Evolutionary conservation across 169 alveolate genomes (phyloP).

Genomic region (Plasmodium fragile): DNA sequence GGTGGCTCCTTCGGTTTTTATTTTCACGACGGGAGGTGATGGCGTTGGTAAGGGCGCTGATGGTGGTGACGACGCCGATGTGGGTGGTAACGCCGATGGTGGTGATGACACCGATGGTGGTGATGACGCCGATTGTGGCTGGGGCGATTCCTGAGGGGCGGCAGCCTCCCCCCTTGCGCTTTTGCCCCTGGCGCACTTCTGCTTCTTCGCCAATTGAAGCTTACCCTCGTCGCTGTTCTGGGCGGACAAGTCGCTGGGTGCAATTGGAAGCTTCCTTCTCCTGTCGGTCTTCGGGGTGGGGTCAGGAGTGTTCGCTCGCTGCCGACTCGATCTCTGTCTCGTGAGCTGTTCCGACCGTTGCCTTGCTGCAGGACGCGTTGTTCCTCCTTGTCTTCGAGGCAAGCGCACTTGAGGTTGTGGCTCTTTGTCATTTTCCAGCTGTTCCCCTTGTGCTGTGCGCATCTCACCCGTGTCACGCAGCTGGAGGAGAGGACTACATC

Average conservation of each 20-base stretch:
- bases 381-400: neutral
- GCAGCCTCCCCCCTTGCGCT: neutral
- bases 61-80: neutral
- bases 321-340: neutral
- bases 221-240: slow-evolving; percentile 34
- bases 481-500: neutral
- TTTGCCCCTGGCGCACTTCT: neutral
- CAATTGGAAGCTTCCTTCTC: slow-evolving; percentile 3
- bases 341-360: neutral
- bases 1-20: neutral
- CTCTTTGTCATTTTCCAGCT: neutral
- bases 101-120: neutral
- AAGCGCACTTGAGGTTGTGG: neutral
- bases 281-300: neutral
- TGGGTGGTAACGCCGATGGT: neutral
- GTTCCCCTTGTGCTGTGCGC: neutral
- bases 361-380: neutral
- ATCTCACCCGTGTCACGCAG: neutral
- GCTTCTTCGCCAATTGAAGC: neutral
- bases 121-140: neutral
- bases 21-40: neutral
- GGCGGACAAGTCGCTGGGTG: neutral
- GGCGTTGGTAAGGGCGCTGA: neutral
- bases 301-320: neutral
- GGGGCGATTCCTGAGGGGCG: neutral